phyloP scores from a whole-genome alignment of 306 rosid genomes.

The Arachis hypogaea region DNA sequence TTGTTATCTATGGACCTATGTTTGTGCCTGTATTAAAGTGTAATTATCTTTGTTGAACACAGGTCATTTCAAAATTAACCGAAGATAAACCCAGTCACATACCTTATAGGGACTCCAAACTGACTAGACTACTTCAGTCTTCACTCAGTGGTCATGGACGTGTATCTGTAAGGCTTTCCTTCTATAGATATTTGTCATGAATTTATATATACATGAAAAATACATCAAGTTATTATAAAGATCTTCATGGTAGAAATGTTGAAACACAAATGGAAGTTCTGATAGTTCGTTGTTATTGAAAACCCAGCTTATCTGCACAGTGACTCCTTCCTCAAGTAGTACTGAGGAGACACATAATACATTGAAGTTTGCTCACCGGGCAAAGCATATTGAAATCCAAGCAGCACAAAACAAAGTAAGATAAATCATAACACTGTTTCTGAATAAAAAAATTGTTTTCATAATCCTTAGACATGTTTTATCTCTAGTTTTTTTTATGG shows the following conservation, averaged over 20 bases:
- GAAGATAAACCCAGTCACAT: constrained; percentile 87
- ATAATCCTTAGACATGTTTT: background rate
- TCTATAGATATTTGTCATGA: constrained; percentile 32
- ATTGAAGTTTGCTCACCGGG: constrained; percentile 95
- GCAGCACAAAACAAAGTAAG: constrained; percentile 91
- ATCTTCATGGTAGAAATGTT: constrained; percentile 33
- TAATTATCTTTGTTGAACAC: constrained; percentile 41
- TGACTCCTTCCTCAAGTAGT: constrained; percentile 97
- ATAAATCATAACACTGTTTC: constrained; percentile 6
- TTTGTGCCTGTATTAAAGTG: constrained; percentile 33
- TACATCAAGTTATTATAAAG: constrained; percentile 8
- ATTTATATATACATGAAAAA: constrained; percentile 36
- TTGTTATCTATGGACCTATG: constrained; percentile 11
- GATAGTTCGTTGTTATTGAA: constrained; percentile 37
- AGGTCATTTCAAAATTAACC: constrained; percentile 97
- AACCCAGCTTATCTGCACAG: constrained; percentile 93
- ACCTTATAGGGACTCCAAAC: constrained; percentile 96
- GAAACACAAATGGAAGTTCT: constrained; percentile 25
- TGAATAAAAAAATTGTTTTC: too few species aligned
- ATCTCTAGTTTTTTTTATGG: background rate
- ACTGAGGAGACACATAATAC: constrained; percentile 97
- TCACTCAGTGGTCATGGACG: constrained; percentile 99
- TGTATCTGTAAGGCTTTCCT: constrained; percentile 80
- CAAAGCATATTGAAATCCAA: constrained; percentile 94
- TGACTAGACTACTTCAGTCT: constrained; percentile 94